A percentile compares a stretch with the other conserved stretches of the same genome.
Conservation (phyloP, 2,329 filamentous ascomycete species). For the Fusarium gaditjirri region DNA sequence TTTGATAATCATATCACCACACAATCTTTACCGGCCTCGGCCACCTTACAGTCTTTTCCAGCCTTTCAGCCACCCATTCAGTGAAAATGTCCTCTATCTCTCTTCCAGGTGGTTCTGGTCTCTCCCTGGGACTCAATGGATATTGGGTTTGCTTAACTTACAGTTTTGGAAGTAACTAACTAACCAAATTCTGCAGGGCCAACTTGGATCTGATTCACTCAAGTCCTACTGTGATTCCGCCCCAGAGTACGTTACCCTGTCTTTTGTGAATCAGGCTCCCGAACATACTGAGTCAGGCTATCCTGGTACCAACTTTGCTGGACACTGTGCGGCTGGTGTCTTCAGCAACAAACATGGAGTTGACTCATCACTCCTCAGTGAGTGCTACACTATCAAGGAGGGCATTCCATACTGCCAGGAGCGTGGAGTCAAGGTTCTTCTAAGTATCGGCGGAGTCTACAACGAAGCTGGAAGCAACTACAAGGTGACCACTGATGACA, state of each 20-base stretch:
- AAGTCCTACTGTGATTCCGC: conserved; percentile 51
- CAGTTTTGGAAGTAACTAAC: not conserved
- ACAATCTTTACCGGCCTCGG: conserved; percentile 50
- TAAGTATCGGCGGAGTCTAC: conserved; percentile 54
- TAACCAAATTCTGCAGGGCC: conserved; percentile 46
- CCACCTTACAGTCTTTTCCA: conserved; percentile 49
- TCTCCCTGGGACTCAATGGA: conserved; percentile 49
- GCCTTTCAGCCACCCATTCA: conserved; percentile 28
- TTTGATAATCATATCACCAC: conserved; percentile 47
- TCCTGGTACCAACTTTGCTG: conserved; percentile 54
- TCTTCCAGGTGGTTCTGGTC: conserved; percentile 5
- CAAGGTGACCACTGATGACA: conserved; percentile 44
- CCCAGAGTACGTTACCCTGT: conserved; percentile 52
- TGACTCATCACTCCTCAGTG: conserved; percentile 47
- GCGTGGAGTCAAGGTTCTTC: conserved; percentile 55
- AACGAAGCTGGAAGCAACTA: conserved; percentile 47
- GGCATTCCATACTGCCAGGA: conserved; percentile 56
- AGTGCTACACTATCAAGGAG: conserved; percentile 51
- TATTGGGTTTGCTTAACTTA: conserved; percentile 51
- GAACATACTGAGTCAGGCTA: conserved; percentile 50
- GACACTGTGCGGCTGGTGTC: conserved; percentile 49
- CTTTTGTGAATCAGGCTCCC: conserved; percentile 53
- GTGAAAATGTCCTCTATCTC: conserved; percentile 41
- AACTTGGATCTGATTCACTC: conserved; percentile 48
- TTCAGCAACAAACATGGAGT: conserved; percentile 41